Evolutionary conservation across 805 yeast genomes (phyloP), one percentile per base, ranked within the genome.

Genomic region (Henningerozyma blattae): DNA sequence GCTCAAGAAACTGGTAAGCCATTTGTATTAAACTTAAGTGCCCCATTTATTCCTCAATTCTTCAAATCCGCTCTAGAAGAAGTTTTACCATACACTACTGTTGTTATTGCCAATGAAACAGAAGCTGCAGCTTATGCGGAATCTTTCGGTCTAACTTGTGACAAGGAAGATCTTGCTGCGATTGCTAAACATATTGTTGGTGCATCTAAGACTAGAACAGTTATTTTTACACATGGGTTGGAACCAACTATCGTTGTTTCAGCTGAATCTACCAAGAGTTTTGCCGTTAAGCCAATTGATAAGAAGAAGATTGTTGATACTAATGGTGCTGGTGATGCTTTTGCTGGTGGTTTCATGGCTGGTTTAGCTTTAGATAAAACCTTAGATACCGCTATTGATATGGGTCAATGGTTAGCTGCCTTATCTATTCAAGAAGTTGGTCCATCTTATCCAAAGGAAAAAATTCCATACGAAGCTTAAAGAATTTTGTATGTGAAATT

Each of bases 241-340:
- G 93, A 85, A 45, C 83, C 94, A 50, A 91, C 98, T 34, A 67
- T 89, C 43, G 72, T 78, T 22, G 94, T 78, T 41, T 58, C 73
- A 31, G 71, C 75, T 54, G 68, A 72, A 45, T 58, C 59, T 33
- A 45, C 61, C 28, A 72, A 70, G 36, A 57, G 68, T 27, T 77
- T 58, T 67, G 68, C 79, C 33, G 95, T 91, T 36, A 80, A 73
- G 47, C 72, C 77, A 38, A 72, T 91, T 52, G 80, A 72, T 28
- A 48, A 72, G 30, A 61, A 69, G 30, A 68, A 78, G 61, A 70
- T 91, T 40, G 77, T 70, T 38, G 99, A 91, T 67, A 84, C 97
- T 53, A 91, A 89, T 66, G 98, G 98, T 67, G 97, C 97, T 31
- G 97, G 97, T 61, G 96, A 89, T 58, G 95, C 96, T 12, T 89